Evolutionary conservation across 2,329 filamentous ascomycete genomes (phyloP), one percentile per base, ranked within the genome.

Genomic region (Claviceps sp.): DNA sequence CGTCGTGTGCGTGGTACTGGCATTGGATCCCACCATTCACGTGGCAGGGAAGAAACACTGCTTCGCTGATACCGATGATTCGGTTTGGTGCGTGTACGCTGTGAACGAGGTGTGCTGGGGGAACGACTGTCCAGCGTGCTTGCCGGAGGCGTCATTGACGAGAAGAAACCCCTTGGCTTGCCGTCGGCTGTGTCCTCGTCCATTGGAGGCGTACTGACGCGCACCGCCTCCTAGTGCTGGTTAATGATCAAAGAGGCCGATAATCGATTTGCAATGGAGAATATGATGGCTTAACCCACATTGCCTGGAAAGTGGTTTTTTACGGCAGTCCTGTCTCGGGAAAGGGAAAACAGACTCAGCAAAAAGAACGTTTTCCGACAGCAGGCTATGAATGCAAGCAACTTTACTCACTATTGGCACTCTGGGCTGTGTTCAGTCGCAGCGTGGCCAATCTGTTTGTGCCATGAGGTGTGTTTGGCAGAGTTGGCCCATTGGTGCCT

Each of bases 191-290:
- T 66, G 42, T 64, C 62, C 53, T 72, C 68, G 20, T 66, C 65
- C 20, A 73, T 57, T 0, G 71, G 72, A 1, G 74, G 74, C 2
- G 74, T 76, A 48, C 66, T 68, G 13, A 77, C 61, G 4, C 74
- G 67, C n/a, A 61, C 68, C 5, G 74, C 74, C 63, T 77, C 74
- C 74, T 77, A 47, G 20, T 9, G 3, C 8, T 39, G 20, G 11
- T 47, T 29, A 47, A 9, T 17, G 14, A 50, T 9, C 9, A 34
- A 23, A 4, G 4, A n/a, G n/a, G n/a, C n/a, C n/a, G n/a, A n/a
- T n/a, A n/a, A 11, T 20, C 13, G 17, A 6, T 36, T 5, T 4
- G 2, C 6, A 4, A 20, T 16, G 7, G 49, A 6, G 8, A 43
- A 11, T 20, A 4, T 14, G 16, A 37, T 22, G 29, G 29, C 17